phyloP scores from a whole-genome alignment of 2,329 filamentous ascomycete genomes.

The Paecilomyces niveus region DNA sequence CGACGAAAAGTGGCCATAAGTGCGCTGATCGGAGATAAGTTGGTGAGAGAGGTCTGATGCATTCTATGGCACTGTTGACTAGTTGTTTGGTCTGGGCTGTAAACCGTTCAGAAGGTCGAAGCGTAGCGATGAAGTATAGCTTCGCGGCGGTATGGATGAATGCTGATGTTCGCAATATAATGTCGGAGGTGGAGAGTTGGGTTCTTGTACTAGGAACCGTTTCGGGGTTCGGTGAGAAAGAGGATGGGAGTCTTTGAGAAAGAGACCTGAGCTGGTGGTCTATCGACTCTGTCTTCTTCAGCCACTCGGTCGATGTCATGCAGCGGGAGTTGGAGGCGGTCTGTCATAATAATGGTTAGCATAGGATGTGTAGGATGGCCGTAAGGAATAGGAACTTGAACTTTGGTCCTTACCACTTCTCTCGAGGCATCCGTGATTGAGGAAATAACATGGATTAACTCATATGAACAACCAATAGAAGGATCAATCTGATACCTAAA shows the following conservation, averaged over 20 bases:
- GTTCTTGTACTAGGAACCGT: neutral
- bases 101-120: constrained; percentile 4
- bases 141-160: constrained; percentile 6
- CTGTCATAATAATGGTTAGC: neutral
- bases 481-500: constrained; percentile 4
- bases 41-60: constrained; percentile 6
- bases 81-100: constrained; percentile 2
- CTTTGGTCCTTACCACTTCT: constrained; percentile 5
- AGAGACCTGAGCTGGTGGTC: constrained; percentile 6
- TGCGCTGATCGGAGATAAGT: constrained; percentile 7
- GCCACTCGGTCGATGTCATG: neutral
- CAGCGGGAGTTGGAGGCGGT: neutral
- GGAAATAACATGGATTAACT: constrained; percentile 7
- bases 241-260: constrained; percentile 4
- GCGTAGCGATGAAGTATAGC: constrained; percentile 9
- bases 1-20: constrained; percentile 8
- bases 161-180: constrained; percentile 6
- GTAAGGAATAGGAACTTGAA: no score
- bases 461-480: constrained; percentile 8
- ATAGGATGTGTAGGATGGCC: no score
- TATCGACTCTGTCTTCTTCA: neutral
- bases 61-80: constrained; percentile 4
- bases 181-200: constrained; percentile 1
- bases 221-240: neutral
- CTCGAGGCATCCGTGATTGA: constrained; percentile 6